Conservation (phyloP, 495 filamentous ascomycete species). For the Hyaloscypha bicolor region DNA sequence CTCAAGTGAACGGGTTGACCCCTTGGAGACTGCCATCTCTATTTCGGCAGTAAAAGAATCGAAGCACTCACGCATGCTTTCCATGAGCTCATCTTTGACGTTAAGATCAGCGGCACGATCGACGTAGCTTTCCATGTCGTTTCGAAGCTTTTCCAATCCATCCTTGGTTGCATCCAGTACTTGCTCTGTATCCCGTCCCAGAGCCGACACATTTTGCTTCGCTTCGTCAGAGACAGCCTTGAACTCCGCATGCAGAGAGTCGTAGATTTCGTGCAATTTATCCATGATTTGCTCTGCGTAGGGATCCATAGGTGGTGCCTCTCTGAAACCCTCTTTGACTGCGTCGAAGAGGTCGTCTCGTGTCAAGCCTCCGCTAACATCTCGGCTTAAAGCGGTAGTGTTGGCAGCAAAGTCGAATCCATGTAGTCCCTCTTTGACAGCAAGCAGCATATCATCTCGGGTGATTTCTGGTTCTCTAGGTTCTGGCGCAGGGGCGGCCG, state of each 20-base stretch:
- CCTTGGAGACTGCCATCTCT: slow-evolving; percentile 49
- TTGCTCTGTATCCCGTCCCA: slow-evolving; percentile 76
- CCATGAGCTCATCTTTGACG: slow-evolving; percentile 76
- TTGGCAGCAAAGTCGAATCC: slow-evolving; percentile 42
- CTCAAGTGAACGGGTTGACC: slow-evolving; percentile 53
- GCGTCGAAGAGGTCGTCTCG: slow-evolving; percentile 66
- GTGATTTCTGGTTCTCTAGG: slow-evolving; percentile 47
- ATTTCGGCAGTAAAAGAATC: slow-evolving; percentile 74
- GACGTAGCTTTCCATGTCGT: slow-evolving; percentile 80
- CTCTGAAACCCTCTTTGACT: slow-evolving; percentile 62
- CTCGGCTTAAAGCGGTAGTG: slow-evolving; percentile 21
- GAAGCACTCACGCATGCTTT: slow-evolving; percentile 71
- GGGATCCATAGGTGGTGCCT: slow-evolving; percentile 47
- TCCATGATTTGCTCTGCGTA: slow-evolving; percentile 69
- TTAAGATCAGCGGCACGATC: slow-evolving; percentile 66
- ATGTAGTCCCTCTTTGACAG: slow-evolving; percentile 55
- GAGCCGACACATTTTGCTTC: slow-evolving; percentile 73
- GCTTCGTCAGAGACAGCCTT: slow-evolving; percentile 60
- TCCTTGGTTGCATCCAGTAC: slow-evolving; percentile 84
- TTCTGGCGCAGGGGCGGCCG: slow-evolving; percentile 45
- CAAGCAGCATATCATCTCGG: slow-evolving; percentile 54
- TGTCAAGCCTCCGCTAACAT: slow-evolving; percentile 17
- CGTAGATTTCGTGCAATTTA: slow-evolving; percentile 72
- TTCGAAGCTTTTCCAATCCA: slow-evolving; percentile 77
- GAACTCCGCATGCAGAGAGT: slow-evolving; percentile 70